Evolutionary conservation across 2,329 filamentous ascomycete species (phyloP).

Genomic region (Exophiala spinifera): DNA sequence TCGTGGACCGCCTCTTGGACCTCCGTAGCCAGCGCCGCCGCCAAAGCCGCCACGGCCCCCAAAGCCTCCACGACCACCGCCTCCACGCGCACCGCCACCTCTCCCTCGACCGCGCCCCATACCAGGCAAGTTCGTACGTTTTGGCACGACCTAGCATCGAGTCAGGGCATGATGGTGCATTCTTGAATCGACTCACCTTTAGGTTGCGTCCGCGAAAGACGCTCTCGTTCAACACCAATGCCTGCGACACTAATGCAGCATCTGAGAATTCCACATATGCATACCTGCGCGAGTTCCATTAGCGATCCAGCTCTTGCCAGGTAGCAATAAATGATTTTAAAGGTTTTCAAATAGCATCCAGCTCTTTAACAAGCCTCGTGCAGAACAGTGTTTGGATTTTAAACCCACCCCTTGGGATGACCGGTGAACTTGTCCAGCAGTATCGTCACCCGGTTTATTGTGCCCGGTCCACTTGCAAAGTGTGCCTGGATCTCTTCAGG

Average conservation of each 20-base stretch:
- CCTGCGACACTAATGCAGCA: slow-evolving; percentile 86
- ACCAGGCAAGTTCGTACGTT: slow-evolving; percentile 93
- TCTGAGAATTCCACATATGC: slow-evolving; percentile 98
- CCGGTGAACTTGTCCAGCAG: slow-evolving; percentile 97
- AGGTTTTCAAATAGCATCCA: slow-evolving; percentile 25
- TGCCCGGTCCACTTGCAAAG: slow-evolving; percentile 86
- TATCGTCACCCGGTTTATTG: slow-evolving; percentile 97
- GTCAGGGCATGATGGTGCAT: slow-evolving; percentile 15
- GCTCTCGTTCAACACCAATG: slow-evolving; percentile 93
- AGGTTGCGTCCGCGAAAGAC: slow-evolving; percentile 91
- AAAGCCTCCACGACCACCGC: slow-evolving; percentile 62
- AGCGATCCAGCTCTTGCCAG: slow-evolving; percentile 55
- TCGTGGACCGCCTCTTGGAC: slow-evolving; percentile 24
- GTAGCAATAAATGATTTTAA: slow-evolving; percentile 46
- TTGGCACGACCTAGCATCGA: slow-evolving; percentile 67
- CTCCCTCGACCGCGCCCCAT: slow-evolving; percentile 70
- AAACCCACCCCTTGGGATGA: slow-evolving; percentile 92
- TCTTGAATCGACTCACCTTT: slow-evolving; percentile 62
- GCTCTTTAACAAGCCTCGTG: slow-evolving; percentile 29
- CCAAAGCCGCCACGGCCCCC: slow-evolving; percentile 58
- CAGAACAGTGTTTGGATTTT: slow-evolving; percentile 21
- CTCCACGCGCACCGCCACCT: slow-evolving; percentile 49
- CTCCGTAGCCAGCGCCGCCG: slow-evolving; percentile 31
- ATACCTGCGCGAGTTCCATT: slow-evolving; percentile 62
- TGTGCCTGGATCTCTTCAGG: slow-evolving; percentile 98